Conservation (phyloP, 371 early-diverging fungal genomes). For the Globomyces sp. region DNA sequence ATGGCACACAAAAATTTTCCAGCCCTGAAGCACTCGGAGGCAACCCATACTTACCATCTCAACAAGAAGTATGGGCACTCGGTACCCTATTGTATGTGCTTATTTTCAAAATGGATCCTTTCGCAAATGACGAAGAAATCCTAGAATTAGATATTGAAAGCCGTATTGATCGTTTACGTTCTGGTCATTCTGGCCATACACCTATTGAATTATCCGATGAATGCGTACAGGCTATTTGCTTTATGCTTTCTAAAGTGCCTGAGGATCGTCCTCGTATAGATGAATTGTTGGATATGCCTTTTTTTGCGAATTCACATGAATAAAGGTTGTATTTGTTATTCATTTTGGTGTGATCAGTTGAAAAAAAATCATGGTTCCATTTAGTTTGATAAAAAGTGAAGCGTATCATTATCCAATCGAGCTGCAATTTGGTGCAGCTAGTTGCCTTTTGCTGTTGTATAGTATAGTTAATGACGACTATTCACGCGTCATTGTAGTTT, state of each 20-base stretch:
- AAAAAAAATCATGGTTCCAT: too few species aligned
- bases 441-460: too few species aligned
- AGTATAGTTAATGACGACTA: too few species aligned
- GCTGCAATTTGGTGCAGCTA: too few species aligned
- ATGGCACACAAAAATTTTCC: slow-evolving; percentile 53
- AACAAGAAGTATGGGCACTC: slow-evolving; percentile 52
- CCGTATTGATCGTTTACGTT: slow-evolving; percentile 27
- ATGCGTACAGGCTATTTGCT: slow-evolving; percentile 28
- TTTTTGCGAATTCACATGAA: slow-evolving; percentile 11
- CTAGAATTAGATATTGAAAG: slow-evolving; percentile 34
- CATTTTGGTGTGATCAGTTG: too few species aligned
- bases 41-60: slow-evolving; percentile 36
- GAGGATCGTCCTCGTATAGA: slow-evolving; percentile 26
- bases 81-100: slow-evolving; percentile 53
- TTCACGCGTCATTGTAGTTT: too few species aligned
- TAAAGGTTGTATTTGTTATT: too few species aligned
- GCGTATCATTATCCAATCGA: too few species aligned
- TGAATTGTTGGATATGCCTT: slow-evolving; percentile 31
- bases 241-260: slow-evolving; percentile 42
- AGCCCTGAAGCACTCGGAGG: slow-evolving; percentile 46
- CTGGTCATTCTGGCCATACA: not conserved
- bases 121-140: slow-evolving; percentile 45
- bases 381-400: too few species aligned
- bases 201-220: slow-evolving; percentile 32
- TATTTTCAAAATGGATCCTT: slow-evolving; percentile 52